Evolutionary conservation across 2,329 filamentous ascomycete genomes (phyloP), one percentile per base, ranked within the genome.

Genomic region (Periconia sp.): DNA sequence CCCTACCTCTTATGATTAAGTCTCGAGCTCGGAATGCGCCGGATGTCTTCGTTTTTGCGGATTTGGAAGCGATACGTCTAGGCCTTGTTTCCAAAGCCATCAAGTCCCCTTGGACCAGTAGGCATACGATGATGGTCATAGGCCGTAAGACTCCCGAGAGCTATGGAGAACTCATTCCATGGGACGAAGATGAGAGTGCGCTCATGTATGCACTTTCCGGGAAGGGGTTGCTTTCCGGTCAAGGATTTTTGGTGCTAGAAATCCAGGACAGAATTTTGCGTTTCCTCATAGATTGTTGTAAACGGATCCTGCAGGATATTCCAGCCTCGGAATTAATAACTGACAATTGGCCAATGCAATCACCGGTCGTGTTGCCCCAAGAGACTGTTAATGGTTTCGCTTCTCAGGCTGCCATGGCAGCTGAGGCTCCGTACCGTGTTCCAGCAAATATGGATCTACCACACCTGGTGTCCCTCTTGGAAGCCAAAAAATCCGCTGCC

Each of bases 351-450:
- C 33, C 70, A 73, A 49, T 73, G 76, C 0, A 74, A 78, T 40
- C 78, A 77, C 37, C 1, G 49, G 45, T 10, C 58, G 65, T 33
- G 74, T 63, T 53, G 31, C 30, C 45, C 8, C n/a, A 20, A 23
- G 45, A 47, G 2, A 47, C 45, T 10, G 18, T 40, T 14, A 31
- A 41, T 20, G 31, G 30, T 9, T 35, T 55, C 42, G 49, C 52
- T 11, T 58, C 57, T 14, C 76, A 1, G 61, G 82, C 20, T 66
- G 43, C 54, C 27, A 57, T 55, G 13, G 53, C 53, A n/a, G 72
- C 5, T 1, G 81, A 86, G 57, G 79, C 79, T 0, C 81, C 83
- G 0, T 87, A 85, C 53, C 70, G 79, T 3, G 49, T 77, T 0
- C 83, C 83, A 1, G 70, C 74, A 0, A 58, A 64, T 2, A 63